Percentiles rank a stretch among this genome's conserved stretches.
Conservation (phyloP, 1,284 basidiomycete genomes). For the Sanghuangporus sanghuang region DNA sequence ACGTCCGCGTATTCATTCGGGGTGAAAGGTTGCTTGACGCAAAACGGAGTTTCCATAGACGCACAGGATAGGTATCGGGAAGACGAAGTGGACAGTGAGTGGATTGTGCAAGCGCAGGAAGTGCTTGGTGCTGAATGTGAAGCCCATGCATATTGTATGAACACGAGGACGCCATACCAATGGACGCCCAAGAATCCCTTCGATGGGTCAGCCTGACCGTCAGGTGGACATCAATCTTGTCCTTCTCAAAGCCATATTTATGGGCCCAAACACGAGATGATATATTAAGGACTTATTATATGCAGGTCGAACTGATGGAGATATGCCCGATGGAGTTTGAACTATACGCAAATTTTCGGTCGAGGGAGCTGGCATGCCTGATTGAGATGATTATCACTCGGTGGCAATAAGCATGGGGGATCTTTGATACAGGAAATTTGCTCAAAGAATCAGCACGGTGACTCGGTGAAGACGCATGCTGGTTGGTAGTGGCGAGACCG, state of each 20-base stretch:
- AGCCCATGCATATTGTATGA: too few species aligned
- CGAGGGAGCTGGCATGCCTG: background rate
- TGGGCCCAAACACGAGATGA: too few species aligned
- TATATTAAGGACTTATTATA: too few species aligned
- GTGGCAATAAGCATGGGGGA: background rate
- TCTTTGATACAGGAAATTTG: background rate
- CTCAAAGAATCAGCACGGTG: background rate
- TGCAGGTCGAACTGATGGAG: too few species aligned
- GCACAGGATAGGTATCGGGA: background rate
- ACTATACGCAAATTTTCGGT: too few species aligned
- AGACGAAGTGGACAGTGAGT: background rate
- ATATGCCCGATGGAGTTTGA: too few species aligned
- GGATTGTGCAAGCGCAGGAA: background rate
- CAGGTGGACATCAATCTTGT: too few species aligned
- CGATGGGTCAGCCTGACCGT: too few species aligned
- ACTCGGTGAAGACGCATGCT: too few species aligned
- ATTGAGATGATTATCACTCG: background rate
- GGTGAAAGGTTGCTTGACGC: slow-evolving; percentile 5
- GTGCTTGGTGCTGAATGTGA: background rate
- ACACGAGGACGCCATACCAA: too few species aligned
- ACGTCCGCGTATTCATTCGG: slow-evolving; percentile 28
- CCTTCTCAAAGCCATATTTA: too few species aligned
- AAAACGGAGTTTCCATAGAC: background rate
- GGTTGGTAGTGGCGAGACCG: background rate
- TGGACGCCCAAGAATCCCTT: too few species aligned